Percentiles rank a stretch among this genome's conserved stretches.
Conservation (phyloP, 192 early-diverging fungal genomes). For the Fimicolochytrium jonesii region DNA sequence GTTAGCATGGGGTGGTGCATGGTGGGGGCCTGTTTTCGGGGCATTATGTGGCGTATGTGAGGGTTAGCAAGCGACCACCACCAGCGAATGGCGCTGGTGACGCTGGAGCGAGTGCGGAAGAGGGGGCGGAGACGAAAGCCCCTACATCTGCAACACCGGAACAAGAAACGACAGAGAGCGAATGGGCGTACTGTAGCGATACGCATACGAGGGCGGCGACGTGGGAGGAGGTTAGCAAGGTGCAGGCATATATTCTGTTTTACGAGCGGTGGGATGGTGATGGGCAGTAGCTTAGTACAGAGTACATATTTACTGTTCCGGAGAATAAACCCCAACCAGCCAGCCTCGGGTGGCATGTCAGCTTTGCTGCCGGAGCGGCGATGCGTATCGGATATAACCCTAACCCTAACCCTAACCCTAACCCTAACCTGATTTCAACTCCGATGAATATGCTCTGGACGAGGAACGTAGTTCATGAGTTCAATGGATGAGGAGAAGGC, state of each 20-base stretch:
- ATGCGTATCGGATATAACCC: no score
- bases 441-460: no score
- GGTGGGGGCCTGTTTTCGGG: slow-evolving; percentile 39
- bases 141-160: neutral
- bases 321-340: no score
- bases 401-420: no score
- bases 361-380: no score
- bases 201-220: slow-evolving; percentile 15
- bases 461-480: no score
- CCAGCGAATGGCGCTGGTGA: neutral
- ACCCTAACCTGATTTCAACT: no score
- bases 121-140: neutral
- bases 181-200: slow-evolving; percentile 40
- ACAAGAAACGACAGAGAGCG: slow-evolving; percentile 5
- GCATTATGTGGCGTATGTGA: slow-evolving; percentile 43
- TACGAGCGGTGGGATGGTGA: slow-evolving; percentile 40
- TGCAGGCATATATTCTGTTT: slow-evolving; percentile 46
- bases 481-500: no score
- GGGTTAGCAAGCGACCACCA: slow-evolving; percentile 2
- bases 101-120: neutral
- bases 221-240: slow-evolving; percentile 33
- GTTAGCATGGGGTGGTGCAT: no score
- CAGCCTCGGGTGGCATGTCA: no score
- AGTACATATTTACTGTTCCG: neutral
- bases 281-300: neutral